Conservation (phyloP, 768 basidiomycete genomes). For the Phylloporus sp. region DNA sequence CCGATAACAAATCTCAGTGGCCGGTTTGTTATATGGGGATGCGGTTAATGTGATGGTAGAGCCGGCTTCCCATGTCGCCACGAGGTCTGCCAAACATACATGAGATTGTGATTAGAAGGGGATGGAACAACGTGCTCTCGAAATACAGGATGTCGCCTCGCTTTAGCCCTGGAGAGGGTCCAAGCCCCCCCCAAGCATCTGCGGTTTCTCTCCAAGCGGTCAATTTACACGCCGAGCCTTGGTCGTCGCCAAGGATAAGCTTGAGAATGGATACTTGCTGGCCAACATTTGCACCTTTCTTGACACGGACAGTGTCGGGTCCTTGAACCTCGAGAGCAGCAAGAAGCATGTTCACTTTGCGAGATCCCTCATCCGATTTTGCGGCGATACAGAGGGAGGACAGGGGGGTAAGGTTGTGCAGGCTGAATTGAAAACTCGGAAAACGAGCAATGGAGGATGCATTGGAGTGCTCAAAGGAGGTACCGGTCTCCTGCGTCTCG, state of each 20-base stretch:
- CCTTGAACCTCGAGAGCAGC: conserved; percentile 75
- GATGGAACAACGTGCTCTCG: conserved; percentile 48
- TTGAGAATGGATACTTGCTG: conserved; percentile 63
- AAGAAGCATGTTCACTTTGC: conserved; percentile 55
- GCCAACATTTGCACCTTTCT: conserved; percentile 66
- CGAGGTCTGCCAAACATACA: conserved; percentile 43
- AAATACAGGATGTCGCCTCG: conserved; percentile 70
- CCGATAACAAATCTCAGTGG: conserved; percentile 68
- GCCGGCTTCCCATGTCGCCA: conserved; percentile 40
- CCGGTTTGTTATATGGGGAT: conserved; percentile 61
- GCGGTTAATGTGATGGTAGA: conserved; percentile 54
- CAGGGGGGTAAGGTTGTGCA: conserved; percentile 54
- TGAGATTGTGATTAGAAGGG: conserved; percentile 14
- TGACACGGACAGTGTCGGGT: conserved; percentile 61
- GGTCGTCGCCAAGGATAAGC: conserved; percentile 70
- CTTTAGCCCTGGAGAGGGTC: conserved; percentile 42
- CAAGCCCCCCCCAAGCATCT: conserved; percentile 58
- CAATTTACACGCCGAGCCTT: conserved; percentile 60
- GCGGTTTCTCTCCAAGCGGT: conserved; percentile 78
- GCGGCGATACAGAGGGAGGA: conserved; percentile 31
- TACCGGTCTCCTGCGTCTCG: conserved; percentile 40
- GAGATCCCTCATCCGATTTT: conserved; percentile 33
- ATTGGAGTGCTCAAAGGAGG: conserved; percentile 55
- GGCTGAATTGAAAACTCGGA: conserved; percentile 68
- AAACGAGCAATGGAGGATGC: conserved; percentile 69